Conservation (phyloP, 257 asterid species). For the Nicotiana noctiflora region DNA sequence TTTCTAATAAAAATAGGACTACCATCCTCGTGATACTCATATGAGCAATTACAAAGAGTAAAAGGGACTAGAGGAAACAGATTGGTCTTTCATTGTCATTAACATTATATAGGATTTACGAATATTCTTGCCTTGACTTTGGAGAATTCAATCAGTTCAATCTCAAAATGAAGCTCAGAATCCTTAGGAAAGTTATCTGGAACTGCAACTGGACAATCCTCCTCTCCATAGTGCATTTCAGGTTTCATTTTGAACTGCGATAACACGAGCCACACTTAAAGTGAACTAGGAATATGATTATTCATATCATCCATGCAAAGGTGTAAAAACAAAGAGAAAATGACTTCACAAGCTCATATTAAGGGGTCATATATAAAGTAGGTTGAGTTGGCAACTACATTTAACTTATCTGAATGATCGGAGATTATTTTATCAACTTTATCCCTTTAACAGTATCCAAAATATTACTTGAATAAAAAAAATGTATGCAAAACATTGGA, state of each 20-base stretch:
- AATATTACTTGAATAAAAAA: neutral
- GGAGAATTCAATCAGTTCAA: slow-evolving; percentile 75
- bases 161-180: slow-evolving; percentile 90
- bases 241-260: slow-evolving; percentile 90
- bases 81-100: neutral
- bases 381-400: neutral
- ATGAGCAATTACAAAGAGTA: neutral
- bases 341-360: neutral
- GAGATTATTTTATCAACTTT: neutral
- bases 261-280: neutral
- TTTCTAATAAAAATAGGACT: neutral
- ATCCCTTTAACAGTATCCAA: neutral
- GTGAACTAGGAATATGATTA: neutral
- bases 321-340: neutral
- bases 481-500: neutral
- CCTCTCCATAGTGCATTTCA: slow-evolving; percentile 89
- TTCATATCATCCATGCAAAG: neutral
- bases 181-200: slow-evolving; percentile 83
- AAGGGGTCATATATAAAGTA: neutral
- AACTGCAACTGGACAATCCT: slow-evolving; percentile 71
- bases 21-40: neutral
- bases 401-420: neutral
- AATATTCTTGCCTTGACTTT: slow-evolving; percentile 80
- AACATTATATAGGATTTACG: neutral
- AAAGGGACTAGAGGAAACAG: neutral